Conservation (phyloP, 2,329 filamentous ascomycete species). For the Elsinoe batatas region DNA sequence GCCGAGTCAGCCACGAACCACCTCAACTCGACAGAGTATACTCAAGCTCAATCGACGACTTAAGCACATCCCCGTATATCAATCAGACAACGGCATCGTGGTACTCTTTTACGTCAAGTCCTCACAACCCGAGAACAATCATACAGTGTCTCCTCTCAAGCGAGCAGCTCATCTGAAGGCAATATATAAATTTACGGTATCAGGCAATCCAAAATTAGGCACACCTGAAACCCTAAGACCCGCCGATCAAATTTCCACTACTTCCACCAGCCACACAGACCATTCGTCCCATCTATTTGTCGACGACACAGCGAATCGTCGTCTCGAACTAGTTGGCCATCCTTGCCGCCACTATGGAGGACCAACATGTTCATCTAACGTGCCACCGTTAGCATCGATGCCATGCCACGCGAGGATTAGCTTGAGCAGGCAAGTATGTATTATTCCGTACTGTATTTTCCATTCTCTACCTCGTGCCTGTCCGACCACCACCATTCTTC, state of each 20-base stretch:
- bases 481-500: neutral
- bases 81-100: too few relatives aligned
- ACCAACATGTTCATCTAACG: conserved; percentile 7
- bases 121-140: too few relatives aligned
- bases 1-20: too few relatives aligned
- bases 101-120: too few relatives aligned
- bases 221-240: neutral
- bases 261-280: neutral
- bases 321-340: neutral
- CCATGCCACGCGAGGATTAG: neutral
- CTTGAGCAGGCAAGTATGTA: too few relatives aligned
- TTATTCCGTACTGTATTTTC: too few relatives aligned
- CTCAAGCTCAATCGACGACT: too few relatives aligned
- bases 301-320: neutral
- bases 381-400: neutral
- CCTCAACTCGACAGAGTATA: too few relatives aligned
- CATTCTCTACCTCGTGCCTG: neutral
- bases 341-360: neutral
- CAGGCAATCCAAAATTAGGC: neutral
- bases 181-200: neutral
- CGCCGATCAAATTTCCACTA: neutral
- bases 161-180: neutral
- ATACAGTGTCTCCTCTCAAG: neutral
- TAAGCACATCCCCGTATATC: too few relatives aligned
- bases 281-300: neutral